Evolutionary conservation across 2,329 filamentous ascomycete genomes (phyloP).

Genomic region (Xylariales sp.): DNA sequence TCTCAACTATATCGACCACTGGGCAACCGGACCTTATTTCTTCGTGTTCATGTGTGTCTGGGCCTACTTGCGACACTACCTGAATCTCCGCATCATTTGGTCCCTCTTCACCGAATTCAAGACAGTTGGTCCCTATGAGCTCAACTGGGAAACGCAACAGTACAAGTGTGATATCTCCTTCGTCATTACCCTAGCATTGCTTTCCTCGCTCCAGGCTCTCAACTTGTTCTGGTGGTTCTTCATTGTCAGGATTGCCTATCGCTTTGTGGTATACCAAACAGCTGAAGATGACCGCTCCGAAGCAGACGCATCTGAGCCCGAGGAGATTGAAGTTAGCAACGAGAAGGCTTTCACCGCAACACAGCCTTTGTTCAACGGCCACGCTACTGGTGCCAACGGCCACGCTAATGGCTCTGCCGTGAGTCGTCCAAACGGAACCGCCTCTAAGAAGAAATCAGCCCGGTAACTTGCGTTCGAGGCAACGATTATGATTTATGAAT

Average conservation of each 20-base stretch:
- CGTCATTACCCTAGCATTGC: constrained; percentile 72
- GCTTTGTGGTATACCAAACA: constrained; percentile 71
- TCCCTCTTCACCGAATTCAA: constrained; percentile 80
- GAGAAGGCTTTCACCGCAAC: constrained; percentile 39
- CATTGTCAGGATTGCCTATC: constrained; percentile 79
- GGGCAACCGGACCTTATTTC: constrained; percentile 86
- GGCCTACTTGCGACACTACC: constrained; percentile 90
- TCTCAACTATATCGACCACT: constrained; percentile 88
- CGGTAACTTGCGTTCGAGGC: constrained; percentile 36
- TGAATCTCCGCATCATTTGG: constrained; percentile 81
- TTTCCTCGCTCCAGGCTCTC: constrained; percentile 76
- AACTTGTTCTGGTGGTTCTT: constrained; percentile 87
- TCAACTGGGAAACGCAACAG: constrained; percentile 80
- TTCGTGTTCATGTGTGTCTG: constrained; percentile 82
- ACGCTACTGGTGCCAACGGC: constrained; percentile 42
- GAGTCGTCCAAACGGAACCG: constrained; percentile 39
- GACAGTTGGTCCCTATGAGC: constrained; percentile 77
- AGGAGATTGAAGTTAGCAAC: constrained; percentile 52
- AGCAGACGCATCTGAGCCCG: constrained; percentile 70
- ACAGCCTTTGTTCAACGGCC: constrained; percentile 46
- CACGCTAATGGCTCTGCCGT: constrained; percentile 43
- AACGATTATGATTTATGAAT: constrained; percentile 29
- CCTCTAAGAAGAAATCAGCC: constrained; percentile 43
- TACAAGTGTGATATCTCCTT: constrained; percentile 81
- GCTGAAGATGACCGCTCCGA: constrained; percentile 80